Evolutionary conservation across 2,329 filamentous ascomycete species (phyloP).

Genomic region (Niveomyces coronatus): DNA sequence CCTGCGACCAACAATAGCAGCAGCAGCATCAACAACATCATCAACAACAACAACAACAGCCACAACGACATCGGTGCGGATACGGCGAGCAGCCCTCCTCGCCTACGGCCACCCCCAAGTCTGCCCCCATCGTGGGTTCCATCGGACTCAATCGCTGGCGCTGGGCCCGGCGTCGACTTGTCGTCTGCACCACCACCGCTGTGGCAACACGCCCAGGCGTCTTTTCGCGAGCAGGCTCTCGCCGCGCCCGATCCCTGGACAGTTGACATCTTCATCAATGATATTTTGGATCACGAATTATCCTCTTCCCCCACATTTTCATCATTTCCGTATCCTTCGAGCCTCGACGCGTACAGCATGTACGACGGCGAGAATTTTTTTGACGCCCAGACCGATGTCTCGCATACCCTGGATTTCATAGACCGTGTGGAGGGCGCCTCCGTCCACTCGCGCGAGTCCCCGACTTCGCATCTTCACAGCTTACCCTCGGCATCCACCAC

Average conservation of each 20-base stretch:
- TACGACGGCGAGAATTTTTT: slow-evolving; percentile 5
- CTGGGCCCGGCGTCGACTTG: too few species aligned
- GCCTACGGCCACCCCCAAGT: too few species aligned
- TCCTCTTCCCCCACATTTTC: slow-evolving; percentile 28
- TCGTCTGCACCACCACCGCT: too few species aligned
- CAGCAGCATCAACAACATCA: slow-evolving; percentile 6
- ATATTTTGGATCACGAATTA: slow-evolving; percentile 20
- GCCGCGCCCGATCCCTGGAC: slow-evolving; percentile 3
- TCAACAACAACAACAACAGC: neutral
- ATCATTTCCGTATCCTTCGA: slow-evolving; percentile 15
- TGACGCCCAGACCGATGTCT: neutral
- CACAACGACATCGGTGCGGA: neutral
- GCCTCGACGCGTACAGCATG: slow-evolving; percentile 6
- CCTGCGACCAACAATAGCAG: neutral
- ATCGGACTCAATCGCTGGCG: too few species aligned
- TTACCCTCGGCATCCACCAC: slow-evolving; percentile 11
- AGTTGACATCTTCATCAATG: slow-evolving; percentile 18
- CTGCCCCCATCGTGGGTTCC: too few species aligned
- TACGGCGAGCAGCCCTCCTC: too few species aligned
- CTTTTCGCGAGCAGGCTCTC: neutral
- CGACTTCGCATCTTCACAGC: slow-evolving; percentile 10
- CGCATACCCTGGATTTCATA: slow-evolving; percentile 1
- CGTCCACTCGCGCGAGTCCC: slow-evolving; percentile 4
- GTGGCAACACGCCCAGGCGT: too few species aligned
- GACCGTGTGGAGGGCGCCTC: slow-evolving; percentile 3